Evolutionary conservation across 2,329 filamentous ascomycete genomes (phyloP).

Genomic region (Fusarium sp.): DNA sequence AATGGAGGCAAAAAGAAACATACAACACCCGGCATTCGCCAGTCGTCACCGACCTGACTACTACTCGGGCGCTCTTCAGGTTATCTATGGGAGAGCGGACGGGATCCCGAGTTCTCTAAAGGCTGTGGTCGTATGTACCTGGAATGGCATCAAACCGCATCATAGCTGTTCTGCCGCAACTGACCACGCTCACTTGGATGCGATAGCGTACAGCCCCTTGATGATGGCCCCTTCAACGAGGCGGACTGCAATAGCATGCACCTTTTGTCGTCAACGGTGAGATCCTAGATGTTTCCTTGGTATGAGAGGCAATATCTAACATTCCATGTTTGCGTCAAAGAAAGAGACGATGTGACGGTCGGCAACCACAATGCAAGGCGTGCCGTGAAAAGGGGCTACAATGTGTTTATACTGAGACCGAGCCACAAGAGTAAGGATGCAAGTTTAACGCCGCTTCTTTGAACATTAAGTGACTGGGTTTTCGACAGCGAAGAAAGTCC

Average conservation of each 20-base stretch:
- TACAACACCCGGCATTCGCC: constrained; percentile 25
- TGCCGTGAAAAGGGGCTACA: neutral
- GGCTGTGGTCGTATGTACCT: constrained; percentile 19
- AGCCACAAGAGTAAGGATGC: neutral
- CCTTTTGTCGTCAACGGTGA: neutral
- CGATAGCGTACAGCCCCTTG: neutral
- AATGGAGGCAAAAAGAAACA: neutral
- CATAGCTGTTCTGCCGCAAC: neutral
- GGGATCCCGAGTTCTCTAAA: constrained; percentile 18
- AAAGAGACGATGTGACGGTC: neutral
- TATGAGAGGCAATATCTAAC: neutral
- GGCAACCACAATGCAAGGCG: neutral
- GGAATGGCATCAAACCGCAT: neutral
- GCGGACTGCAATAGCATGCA: neutral
- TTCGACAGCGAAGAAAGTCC: neutral
- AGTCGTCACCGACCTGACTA: constrained; percentile 21
- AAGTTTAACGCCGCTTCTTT: neutral
- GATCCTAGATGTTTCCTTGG: neutral
- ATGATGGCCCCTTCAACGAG: neutral
- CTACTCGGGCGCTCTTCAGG: constrained; percentile 18
- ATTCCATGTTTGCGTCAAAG: neutral
- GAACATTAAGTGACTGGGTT: neutral
- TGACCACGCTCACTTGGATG: neutral
- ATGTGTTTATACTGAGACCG: neutral
- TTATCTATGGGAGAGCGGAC: constrained; percentile 18